phyloP scores from a whole-genome alignment of 1,284 basidiomycete species.

The Cystobasidium sp. region DNA sequence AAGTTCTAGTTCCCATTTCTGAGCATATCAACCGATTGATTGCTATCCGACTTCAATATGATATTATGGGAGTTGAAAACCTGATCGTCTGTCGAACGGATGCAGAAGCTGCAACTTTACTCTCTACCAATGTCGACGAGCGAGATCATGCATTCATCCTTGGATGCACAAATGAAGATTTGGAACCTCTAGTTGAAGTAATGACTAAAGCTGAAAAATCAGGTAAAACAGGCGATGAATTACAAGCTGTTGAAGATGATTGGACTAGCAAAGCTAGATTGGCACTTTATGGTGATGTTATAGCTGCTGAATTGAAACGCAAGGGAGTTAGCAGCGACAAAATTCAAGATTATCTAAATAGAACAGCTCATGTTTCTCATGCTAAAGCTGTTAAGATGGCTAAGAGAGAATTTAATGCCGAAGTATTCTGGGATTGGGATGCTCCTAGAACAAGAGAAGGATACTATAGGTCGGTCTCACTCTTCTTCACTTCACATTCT shows the following conservation, averaged over 20 bases:
- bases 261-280: slow-evolving; percentile 81
- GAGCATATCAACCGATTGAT: slow-evolving; percentile 80
- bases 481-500: no score
- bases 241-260: slow-evolving; percentile 85
- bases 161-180: slow-evolving; percentile 77
- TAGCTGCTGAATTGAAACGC: slow-evolving; percentile 72
- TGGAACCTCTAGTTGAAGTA: slow-evolving; percentile 72
- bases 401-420: slow-evolving; percentile 76
- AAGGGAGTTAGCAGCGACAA: slow-evolving; percentile 62
- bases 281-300: slow-evolving; percentile 74
- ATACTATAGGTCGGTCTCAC: slow-evolving; percentile 84
- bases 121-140: slow-evolving; percentile 94
- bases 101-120: slow-evolving; percentile 90
- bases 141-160: slow-evolving; percentile 97
- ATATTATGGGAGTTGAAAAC: slow-evolving; percentile 78
- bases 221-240: slow-evolving; percentile 76
- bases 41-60: slow-evolving; percentile 76
- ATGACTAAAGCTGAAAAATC: slow-evolving; percentile 82
- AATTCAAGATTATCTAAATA: slow-evolving; percentile 64
- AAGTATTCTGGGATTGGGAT: slow-evolving; percentile 87
- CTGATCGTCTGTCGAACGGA: slow-evolving; percentile 76
- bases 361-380: slow-evolving; percentile 71
- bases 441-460: slow-evolving; percentile 91
- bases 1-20: slow-evolving; percentile 69
- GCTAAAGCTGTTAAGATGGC: slow-evolving; percentile 74